Evolutionary conservation across 2,329 filamentous ascomycete species (phyloP), one percentile per base, ranked within the genome.

Genomic region (Ophiobolus disseminans): DNA sequence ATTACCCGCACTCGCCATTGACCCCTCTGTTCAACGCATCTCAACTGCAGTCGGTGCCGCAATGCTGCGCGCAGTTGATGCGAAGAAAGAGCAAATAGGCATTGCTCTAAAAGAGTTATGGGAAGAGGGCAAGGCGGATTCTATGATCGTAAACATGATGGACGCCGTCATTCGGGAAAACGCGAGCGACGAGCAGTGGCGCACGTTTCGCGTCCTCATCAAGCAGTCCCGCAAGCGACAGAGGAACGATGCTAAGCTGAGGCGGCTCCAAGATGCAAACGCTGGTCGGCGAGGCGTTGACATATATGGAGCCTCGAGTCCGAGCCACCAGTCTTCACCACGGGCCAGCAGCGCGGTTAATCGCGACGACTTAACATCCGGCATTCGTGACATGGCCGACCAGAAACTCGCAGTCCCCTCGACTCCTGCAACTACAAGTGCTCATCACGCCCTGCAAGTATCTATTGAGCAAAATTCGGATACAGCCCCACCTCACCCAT

Each of bases 51-150:
- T 80, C 16, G 74, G 78, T 22, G 72, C 74, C 16, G 77, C 77
- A 30, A 71, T 76, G 45, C 60, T 64, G 35, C 73, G 75, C 50
- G 71, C 77, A 6, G 63, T 65, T 36, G 67, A 70, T 35, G 60
- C 72, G 16, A 62, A 70, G 17, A 73, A 55, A 26, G 58, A 47
- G 5, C 54, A 51, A 21, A 45, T 73, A 14, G 65, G 63, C 21
- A 43, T 57, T 13, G 78, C 78, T 10, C 61, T 81, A 8, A 67
- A 73, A 48, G 67, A 75, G 40, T 67, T 81, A 36, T 76, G 75
- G 60, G 59, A 72, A 20, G 65, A 76, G 42, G 76, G 75, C 58
- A 65, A 70, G 22, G 60, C 50, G 13, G 68, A 79, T 39, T 44
- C 58, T 13, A 53, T 53, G 16, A 58, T 80, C 19, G 68, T 71